Percentiles rank a stretch among this genome's conserved stretches.
Conservation (phyloP, 495 filamentous ascomycete genomes). For the Tricharina praecox region DNA sequence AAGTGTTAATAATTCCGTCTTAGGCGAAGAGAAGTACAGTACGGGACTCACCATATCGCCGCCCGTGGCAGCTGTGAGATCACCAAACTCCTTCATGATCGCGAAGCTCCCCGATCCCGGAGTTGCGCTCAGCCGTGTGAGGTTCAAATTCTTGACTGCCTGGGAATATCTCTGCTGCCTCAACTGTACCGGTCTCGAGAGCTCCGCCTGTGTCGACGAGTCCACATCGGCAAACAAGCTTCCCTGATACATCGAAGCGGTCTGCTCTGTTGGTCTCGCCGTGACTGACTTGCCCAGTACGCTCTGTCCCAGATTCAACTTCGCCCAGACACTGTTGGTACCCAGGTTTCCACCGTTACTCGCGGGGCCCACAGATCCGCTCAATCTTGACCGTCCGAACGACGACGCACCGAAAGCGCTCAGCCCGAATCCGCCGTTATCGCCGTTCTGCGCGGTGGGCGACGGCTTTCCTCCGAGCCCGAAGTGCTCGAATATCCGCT, state of each 20-base stretch:
- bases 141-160: slow-evolving; percentile 22
- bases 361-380: slow-evolving; percentile 15
- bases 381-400: slow-evolving; percentile 16
- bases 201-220: slow-evolving; percentile 18
- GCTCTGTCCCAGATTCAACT: slow-evolving; percentile 15
- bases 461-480: slow-evolving; percentile 49
- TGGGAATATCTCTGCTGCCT: slow-evolving; percentile 20
- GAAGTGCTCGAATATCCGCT: slow-evolving; percentile 88
- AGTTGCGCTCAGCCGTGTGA: slow-evolving; percentile 15
- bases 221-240: slow-evolving; percentile 24
- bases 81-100: slow-evolving; percentile 22
- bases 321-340: slow-evolving; percentile 25
- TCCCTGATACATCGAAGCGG: background rate
- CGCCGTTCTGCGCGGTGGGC: slow-evolving; percentile 30
- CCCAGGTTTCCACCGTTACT: slow-evolving; percentile 9
- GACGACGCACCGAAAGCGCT: slow-evolving; percentile 41
- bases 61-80: slow-evolving; percentile 21
- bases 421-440: slow-evolving; percentile 30
- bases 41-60: slow-evolving; percentile 22
- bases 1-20: too few species aligned
- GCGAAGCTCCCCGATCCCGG: slow-evolving; percentile 16
- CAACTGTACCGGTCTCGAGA: slow-evolving; percentile 19
- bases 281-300: slow-evolving; percentile 16
- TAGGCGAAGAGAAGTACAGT: too few species aligned
- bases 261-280: slow-evolving; percentile 3